Conservation (phyloP, 2,329 filamentous ascomycete genomes). For the Aspergillus pseudotamarii region DNA sequence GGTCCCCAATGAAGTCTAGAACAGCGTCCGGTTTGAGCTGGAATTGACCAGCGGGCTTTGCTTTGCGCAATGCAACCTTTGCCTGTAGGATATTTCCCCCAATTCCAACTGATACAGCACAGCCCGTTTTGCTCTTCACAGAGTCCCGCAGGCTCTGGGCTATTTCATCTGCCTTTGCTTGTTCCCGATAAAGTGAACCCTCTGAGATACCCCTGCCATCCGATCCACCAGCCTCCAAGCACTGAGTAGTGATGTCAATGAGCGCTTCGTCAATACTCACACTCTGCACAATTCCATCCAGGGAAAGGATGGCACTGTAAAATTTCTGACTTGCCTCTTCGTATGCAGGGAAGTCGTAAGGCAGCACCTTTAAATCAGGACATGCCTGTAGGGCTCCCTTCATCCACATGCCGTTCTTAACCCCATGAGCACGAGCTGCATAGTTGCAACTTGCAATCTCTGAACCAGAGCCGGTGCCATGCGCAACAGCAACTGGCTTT, state of each 20-base stretch:
- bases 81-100: constrained; percentile 88
- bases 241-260: constrained; percentile 75
- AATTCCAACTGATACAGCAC: constrained; percentile 89
- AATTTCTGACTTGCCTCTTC: constrained; percentile 88
- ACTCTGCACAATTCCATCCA: constrained; percentile 86
- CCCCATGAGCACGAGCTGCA: constrained; percentile 77
- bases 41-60: constrained; percentile 91
- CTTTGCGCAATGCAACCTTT: constrained; percentile 85
- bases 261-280: constrained; percentile 96
- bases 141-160: constrained; percentile 67
- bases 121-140: constrained; percentile 75
- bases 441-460: constrained; percentile 99
- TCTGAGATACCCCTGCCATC: constrained; percentile 68
- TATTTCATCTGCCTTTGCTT: constrained; percentile 74
- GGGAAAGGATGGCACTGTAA: constrained; percentile 78
- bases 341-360: constrained; percentile 93
- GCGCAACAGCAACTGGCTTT: constrained; percentile 86
- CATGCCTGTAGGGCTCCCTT: constrained; percentile 81
- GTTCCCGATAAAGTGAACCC: constrained; percentile 73
- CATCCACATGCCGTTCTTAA: constrained; percentile 99
- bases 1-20: constrained; percentile 72
- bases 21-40: constrained; percentile 83
- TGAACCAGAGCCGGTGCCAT: constrained; percentile 80
- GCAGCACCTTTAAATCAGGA: constrained; percentile 82
- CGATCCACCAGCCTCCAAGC: constrained; percentile 66